Conservation (phyloP, 2,329 filamentous ascomycete genomes). For the Ilyonectria mors-panacis region DNA sequence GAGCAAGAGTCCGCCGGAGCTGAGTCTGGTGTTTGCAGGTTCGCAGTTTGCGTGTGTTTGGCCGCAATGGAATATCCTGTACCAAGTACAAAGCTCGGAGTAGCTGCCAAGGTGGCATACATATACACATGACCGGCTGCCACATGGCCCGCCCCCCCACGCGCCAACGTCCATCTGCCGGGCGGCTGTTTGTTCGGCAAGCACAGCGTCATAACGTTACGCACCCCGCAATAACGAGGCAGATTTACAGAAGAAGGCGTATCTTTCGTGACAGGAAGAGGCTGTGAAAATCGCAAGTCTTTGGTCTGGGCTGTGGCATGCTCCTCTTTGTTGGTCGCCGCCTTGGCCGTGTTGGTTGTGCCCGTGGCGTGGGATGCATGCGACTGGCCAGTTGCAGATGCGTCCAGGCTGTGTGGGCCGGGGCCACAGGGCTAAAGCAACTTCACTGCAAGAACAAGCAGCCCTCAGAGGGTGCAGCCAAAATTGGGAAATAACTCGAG, state of each 20-base stretch:
- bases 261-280: slow-evolving; percentile 3
- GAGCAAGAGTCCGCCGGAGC: not conserved
- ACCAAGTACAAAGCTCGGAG: not conserved
- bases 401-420: slow-evolving; percentile 43
- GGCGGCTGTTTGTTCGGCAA: slow-evolving; percentile 30
- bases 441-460: slow-evolving; percentile 32
- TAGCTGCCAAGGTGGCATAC: too few species aligned
- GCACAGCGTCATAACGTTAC: slow-evolving; percentile 6
- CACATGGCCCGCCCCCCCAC: slow-evolving; percentile 30
- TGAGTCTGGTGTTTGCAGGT: not conserved
- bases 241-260: not conserved
- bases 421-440: slow-evolving; percentile 42
- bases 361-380: slow-evolving; percentile 32
- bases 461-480: slow-evolving; percentile 3
- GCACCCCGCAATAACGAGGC: slow-evolving; percentile 7
- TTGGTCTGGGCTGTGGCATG: not conserved
- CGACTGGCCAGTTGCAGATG: slow-evolving; percentile 46
- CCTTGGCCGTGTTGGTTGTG: slow-evolving; percentile 22
- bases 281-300: slow-evolving; percentile 17
- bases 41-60: not conserved
- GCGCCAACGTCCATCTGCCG: slow-evolving; percentile 34
- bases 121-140: slow-evolving; percentile 13
- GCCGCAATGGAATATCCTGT: not conserved
- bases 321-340: slow-evolving; percentile 12
- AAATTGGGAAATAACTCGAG: slow-evolving; percentile 17